Conservation (phyloP, 164 flowering plant genomes). For the Umbilicus rupestris region DNA sequence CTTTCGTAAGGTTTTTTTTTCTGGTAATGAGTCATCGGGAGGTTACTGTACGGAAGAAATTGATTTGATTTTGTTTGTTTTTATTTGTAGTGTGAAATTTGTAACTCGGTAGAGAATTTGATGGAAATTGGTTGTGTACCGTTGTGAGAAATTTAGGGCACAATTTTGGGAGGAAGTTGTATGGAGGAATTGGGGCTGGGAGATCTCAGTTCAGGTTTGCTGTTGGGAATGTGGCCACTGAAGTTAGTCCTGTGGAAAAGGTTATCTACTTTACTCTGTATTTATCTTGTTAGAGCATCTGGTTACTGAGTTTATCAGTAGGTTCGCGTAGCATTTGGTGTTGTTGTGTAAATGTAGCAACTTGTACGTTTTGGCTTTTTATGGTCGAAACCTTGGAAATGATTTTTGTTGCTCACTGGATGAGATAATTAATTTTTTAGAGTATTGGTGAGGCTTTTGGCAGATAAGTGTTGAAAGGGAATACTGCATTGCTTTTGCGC, state of each 20-base stretch:
- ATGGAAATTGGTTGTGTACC: not conserved
- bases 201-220: constrained; percentile 37
- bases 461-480: too few relatives aligned
- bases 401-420: too few relatives aligned
- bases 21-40: not conserved
- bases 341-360: not conserved
- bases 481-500: not conserved
- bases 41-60: too few relatives aligned
- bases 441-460: too few relatives aligned
- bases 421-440: too few relatives aligned
- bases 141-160: constrained; percentile 22
- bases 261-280: constrained; percentile 18
- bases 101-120: not conserved
- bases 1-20: not conserved
- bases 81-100: not conserved
- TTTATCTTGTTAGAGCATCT: not conserved
- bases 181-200: constrained; percentile 36
- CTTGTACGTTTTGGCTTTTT: not conserved
- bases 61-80: not conserved
- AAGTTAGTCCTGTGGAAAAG: constrained; percentile 47
- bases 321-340: not conserved
- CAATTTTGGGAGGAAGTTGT: constrained; percentile 33
- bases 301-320: not conserved
- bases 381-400: not conserved
- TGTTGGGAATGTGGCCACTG: constrained; percentile 69